Evolutionary conservation across 371 early-diverging fungal species (phyloP).

Genomic region (Saksenaea vasiformis): DNA sequence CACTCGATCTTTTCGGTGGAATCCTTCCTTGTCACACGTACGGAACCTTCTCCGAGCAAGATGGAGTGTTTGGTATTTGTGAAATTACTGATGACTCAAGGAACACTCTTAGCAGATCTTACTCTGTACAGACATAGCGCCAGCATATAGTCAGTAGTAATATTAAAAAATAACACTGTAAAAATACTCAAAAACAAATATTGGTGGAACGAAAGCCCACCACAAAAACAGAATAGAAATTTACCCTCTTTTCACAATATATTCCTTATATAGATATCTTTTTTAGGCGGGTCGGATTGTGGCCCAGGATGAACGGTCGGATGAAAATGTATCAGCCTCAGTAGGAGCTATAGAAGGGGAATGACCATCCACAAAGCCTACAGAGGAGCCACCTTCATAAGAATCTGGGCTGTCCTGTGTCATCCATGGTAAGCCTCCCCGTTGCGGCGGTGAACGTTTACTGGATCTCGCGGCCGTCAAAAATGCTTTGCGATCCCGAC

Average conservation of each 20-base stretch:
- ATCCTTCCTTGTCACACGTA: background rate
- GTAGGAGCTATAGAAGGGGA: background rate
- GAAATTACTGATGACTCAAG: too few species aligned
- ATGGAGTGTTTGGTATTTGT: background rate
- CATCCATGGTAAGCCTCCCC: background rate
- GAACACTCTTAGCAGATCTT: background rate
- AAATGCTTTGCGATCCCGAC: background rate
- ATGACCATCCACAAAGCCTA: background rate
- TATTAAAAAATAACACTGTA: background rate
- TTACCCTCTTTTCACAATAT: background rate
- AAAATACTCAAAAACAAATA: background rate
- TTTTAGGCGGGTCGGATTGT: conserved; percentile 1
- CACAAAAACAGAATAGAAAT: background rate
- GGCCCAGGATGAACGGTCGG: conserved; percentile 3
- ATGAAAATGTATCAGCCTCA: background rate
- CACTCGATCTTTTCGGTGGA: background rate
- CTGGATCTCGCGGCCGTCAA: conserved; percentile 3
- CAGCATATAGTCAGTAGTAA: background rate
- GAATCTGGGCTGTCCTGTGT: background rate
- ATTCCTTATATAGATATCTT: background rate
- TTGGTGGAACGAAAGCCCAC: too few species aligned
- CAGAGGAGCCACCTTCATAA: background rate
- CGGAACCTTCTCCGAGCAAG: background rate
- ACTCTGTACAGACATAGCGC: background rate
- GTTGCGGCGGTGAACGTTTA: background rate